phyloP scores from a whole-genome alignment of 495 filamentous ascomycete species.

The Neurospora hispaniola region DNA sequence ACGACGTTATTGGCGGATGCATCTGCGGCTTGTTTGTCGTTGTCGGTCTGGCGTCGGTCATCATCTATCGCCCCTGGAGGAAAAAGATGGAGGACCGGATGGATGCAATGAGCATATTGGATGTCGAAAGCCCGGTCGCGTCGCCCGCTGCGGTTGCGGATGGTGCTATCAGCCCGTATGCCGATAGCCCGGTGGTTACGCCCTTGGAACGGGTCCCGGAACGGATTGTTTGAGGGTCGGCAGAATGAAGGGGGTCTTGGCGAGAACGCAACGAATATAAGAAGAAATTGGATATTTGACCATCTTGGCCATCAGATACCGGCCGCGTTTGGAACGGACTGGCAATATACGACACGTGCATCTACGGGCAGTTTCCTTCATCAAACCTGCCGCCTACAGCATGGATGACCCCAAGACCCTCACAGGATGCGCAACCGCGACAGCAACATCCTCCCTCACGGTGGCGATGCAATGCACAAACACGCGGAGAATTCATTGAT shows the following conservation, averaged over 20 bases:
- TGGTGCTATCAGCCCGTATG: neutral
- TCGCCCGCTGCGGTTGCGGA: neutral
- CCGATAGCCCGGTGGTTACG: neutral
- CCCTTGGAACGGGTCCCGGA: neutral
- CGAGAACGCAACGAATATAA: neutral
- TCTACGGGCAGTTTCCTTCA: neutral
- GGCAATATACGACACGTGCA: neutral
- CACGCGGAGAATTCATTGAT: neutral
- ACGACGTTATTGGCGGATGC: conserved; percentile 73
- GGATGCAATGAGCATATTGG: conserved; percentile 1
- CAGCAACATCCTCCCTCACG: neutral
- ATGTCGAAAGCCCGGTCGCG: neutral
- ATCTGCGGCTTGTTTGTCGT: conserved; percentile 80
- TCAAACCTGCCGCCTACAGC: neutral
- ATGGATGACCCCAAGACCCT: neutral
- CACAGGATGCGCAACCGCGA: neutral
- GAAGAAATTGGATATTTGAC: neutral
- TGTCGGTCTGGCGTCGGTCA: conserved; percentile 57
- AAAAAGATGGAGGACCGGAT: conserved; percentile 24
- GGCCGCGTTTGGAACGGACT: neutral
- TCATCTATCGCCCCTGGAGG: conserved; percentile 71
- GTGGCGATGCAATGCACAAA: neutral
- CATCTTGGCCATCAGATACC: neutral
- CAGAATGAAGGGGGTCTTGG: neutral
- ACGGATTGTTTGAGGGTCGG: neutral